phyloP scores from a whole-genome alignment of 2,329 filamentous ascomycete species.

The Claviceps pusilla region DNA sequence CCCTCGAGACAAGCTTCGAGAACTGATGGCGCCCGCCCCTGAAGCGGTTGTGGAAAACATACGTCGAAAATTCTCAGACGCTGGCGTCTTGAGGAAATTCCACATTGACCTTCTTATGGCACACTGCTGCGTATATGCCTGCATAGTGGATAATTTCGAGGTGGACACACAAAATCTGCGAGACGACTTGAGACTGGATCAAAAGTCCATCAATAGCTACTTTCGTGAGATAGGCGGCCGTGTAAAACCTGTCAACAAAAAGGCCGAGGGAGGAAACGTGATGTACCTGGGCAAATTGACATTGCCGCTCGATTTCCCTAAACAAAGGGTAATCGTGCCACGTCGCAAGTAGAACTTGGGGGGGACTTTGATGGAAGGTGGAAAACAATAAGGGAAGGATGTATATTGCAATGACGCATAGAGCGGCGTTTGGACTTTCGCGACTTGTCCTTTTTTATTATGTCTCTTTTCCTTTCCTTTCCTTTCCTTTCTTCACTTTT shows the following conservation, averaged over 20 bases:
- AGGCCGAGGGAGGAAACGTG: slow-evolving; percentile 39
- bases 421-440: slow-evolving; percentile 4
- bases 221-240: slow-evolving; percentile 63
- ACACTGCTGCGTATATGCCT: slow-evolving; percentile 55
- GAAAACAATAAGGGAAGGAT: background rate
- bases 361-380: background rate
- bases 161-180: slow-evolving; percentile 55
- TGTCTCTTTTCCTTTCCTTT: too few species aligned
- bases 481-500: too few species aligned
- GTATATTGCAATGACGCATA: slow-evolving; percentile 3
- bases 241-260: slow-evolving; percentile 44
- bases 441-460: background rate
- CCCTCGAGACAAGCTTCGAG: slow-evolving; percentile 44
- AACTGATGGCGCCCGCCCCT: slow-evolving; percentile 41
- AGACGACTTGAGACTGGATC: slow-evolving; percentile 57
- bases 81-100: slow-evolving; percentile 52
- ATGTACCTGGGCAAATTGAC: slow-evolving; percentile 51
- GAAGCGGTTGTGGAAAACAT: slow-evolving; percentile 51
- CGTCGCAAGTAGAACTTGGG: slow-evolving; percentile 7
- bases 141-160: slow-evolving; percentile 59
- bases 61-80: slow-evolving; percentile 52
- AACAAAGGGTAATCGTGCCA: slow-evolving; percentile 28
- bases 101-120: slow-evolving; percentile 58
- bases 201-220: slow-evolving; percentile 55
- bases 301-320: slow-evolving; percentile 73